Base-by-base conservation (phyloP, 2,329 filamentous ascomycete species). In the Lecanoromycetidae sp. region DNA sequence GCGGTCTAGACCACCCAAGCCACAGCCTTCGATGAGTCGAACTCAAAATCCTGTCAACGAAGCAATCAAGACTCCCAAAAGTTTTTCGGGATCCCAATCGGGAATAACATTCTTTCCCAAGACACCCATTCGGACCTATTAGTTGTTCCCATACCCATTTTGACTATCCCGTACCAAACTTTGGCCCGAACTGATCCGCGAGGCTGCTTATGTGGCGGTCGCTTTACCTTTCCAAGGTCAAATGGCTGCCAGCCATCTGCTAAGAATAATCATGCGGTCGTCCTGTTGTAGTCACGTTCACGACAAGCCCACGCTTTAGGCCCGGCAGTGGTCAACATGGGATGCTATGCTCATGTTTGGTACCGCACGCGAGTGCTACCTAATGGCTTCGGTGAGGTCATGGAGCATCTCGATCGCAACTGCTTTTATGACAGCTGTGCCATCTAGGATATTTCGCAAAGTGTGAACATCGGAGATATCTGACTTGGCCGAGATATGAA, bases 171-270 rank as follows among this genome's bases (percentile, higher is more conserved):
- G 22, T 35, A 35, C 33, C 30, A 29, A 36, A 37, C 7, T 29
- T 34, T 34, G 15, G 22, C 22, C 44, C 44, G 44, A 46, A n/a
- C 26, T 39, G 10, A 36, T 47, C 44, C 44, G 44, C 36, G 22
- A 47, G 44, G 37, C 36, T 47, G 37, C 12, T 10, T 17, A 30
- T 27, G 4, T 34, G 22, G 29, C 40, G n/a, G 4, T 15, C 7
- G 13, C n/a, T 6, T 35, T 38, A 8, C 35, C 43, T 17, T 22
- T 39, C 19, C 27, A 46, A 33, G 8, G 27, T 20, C 35, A 46
- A 33, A 34, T 33, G 29, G 26, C 35, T 30, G 22, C 22, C 9
- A 15, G 15, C 17, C 20, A 23, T 37, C 7, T 13, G 35, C 35
- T 20, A 30, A 33, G 33, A 8, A 39, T 26, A 25, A n/a, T 12